Evolutionary conservation across 1,139 yeast species (phyloP).

Genomic region (Sugiyamaella xylanicola): DNA sequence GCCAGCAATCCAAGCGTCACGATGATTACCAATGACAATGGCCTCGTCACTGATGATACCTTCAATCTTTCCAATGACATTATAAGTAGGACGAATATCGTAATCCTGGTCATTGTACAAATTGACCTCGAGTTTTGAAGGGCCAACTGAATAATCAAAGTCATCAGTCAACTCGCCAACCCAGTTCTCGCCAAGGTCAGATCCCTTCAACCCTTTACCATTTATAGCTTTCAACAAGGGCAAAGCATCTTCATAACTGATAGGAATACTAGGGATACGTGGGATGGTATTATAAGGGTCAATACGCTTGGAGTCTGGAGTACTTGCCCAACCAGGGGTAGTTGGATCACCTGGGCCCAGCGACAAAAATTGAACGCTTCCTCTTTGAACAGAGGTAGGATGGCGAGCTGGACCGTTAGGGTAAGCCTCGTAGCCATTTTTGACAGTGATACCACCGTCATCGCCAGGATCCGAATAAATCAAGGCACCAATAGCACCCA

Average conservation of each 20-base stretch:
- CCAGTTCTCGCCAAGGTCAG: slow-evolving; percentile 48
- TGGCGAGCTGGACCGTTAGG: slow-evolving; percentile 72
- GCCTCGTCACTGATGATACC: slow-evolving; percentile 57
- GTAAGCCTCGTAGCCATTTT: slow-evolving; percentile 57
- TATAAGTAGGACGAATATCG: slow-evolving; percentile 57
- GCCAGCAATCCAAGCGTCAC: slow-evolving; percentile 74
- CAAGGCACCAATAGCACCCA: slow-evolving; percentile 61
- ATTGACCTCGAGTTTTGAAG: slow-evolving; percentile 55
- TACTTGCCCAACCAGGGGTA: slow-evolving; percentile 79
- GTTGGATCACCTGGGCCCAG: slow-evolving; percentile 87
- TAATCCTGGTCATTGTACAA: slow-evolving; percentile 60
- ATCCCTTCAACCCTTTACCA: slow-evolving; percentile 53
- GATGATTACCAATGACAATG: slow-evolving; percentile 65
- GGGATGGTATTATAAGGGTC: slow-evolving; percentile 58
- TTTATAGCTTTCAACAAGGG: slow-evolving; percentile 58
- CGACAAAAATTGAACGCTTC: slow-evolving; percentile 78
- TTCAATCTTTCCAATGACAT: slow-evolving; percentile 58
- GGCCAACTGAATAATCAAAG: slow-evolving; percentile 62
- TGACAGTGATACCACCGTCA: slow-evolving; percentile 53
- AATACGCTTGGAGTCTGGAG: slow-evolving; percentile 49
- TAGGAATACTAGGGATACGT: slow-evolving; percentile 62
- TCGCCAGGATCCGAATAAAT: slow-evolving; percentile 70
- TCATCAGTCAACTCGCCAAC: slow-evolving; percentile 49
- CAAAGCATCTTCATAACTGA: slow-evolving; percentile 57
- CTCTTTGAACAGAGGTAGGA: slow-evolving; percentile 75